Conservation (phyloP, 768 basidiomycete species). For the Boletus rubescentipes region DNA sequence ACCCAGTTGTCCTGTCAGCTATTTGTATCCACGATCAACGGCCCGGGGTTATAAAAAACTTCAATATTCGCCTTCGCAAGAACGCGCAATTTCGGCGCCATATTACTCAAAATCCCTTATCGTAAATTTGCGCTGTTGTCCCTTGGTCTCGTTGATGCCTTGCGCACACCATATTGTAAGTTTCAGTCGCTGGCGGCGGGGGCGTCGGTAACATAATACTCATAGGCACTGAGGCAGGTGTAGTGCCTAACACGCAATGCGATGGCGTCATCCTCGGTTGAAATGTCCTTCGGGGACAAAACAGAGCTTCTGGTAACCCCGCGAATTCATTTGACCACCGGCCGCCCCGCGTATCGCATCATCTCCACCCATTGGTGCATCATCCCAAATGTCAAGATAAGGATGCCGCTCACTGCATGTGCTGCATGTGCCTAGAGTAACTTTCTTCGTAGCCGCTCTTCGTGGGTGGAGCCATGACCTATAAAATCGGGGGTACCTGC, state of each 20-base stretch:
- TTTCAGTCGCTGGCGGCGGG: too few species aligned
- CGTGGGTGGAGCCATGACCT: too few species aligned
- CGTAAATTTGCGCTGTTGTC: not conserved
- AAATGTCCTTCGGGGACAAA: not conserved
- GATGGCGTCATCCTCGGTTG: not conserved
- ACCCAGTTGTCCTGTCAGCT: too few species aligned
- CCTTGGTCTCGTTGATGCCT: not conserved
- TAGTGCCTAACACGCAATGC: not conserved
- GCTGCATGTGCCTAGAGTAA: not conserved
- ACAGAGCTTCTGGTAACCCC: not conserved
- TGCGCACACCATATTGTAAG: not conserved
- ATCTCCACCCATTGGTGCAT: not conserved
- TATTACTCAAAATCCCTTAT: not conserved
- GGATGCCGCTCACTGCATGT: not conserved
- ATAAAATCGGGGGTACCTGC: not conserved
- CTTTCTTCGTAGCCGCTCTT: not conserved
- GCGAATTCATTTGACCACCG: not conserved
- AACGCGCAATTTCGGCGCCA: slow-evolving; percentile 3
- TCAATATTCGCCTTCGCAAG: not conserved
- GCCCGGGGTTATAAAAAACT: too few species aligned
- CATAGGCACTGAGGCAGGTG: not conserved
- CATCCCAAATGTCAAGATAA: not conserved
- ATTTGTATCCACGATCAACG: too few species aligned
- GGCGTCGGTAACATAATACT: too few species aligned
- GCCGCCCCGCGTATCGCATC: not conserved